These are phyloP conservation scores for Colletotrichum cordylinicola DNA, from an alignment of 2,329 filamentous ascomycete genomes.

Conservation along the genomic window DNA sequence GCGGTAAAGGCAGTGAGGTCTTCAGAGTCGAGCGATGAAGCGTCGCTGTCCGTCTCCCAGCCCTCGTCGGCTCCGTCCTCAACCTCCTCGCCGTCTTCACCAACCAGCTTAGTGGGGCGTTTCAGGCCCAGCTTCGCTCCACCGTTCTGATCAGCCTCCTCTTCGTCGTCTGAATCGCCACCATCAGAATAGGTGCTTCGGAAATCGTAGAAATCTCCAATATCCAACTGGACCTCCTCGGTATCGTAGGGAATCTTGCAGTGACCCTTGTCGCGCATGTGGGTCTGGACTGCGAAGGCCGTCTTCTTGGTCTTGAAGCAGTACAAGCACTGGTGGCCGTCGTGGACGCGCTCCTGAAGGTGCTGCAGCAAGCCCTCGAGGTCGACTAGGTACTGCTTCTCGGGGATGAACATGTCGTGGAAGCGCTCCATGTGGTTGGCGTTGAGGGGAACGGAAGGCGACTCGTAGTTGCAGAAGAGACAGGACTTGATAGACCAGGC, in stretches of 20 bases:
- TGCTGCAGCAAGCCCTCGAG: slow-evolving; percentile 81
- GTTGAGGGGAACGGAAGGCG: slow-evolving; percentile 77
- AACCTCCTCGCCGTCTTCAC: slow-evolving; percentile 52
- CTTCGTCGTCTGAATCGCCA: slow-evolving; percentile 66
- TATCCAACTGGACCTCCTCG: slow-evolving; percentile 89
- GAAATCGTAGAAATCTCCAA: slow-evolving; percentile 98
- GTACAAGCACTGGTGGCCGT: slow-evolving; percentile 84
- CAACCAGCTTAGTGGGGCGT: slow-evolving; percentile 57
- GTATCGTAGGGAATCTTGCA: slow-evolving; percentile 94
- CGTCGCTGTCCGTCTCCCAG: slow-evolving; percentile 94
- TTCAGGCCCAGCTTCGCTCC: slow-evolving; percentile 75
- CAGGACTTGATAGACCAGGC: slow-evolving; percentile 63
- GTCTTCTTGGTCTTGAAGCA: slow-evolving; percentile 86
- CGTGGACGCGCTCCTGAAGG: slow-evolving; percentile 79
- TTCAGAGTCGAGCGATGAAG: slow-evolving; percentile 86
- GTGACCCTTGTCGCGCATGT: slow-evolving; percentile 97
- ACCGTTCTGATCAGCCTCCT: slow-evolving; percentile 54
- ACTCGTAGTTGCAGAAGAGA: slow-evolving; percentile 91
- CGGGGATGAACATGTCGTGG: slow-evolving; percentile 96
- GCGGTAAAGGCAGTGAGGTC: slow-evolving; percentile 82
- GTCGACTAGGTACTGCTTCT: slow-evolving; percentile 83
- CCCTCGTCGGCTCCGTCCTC: slow-evolving; percentile 73
- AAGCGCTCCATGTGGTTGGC: slow-evolving; percentile 88
- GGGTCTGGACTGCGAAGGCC: slow-evolving; percentile 83
- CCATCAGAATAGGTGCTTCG: slow-evolving; percentile 91